Percentiles rank a stretch among this genome's conserved stretches.
Conservation (phyloP, 2,329 filamentous ascomycete species). For the Ampelomyces quisqualis region DNA sequence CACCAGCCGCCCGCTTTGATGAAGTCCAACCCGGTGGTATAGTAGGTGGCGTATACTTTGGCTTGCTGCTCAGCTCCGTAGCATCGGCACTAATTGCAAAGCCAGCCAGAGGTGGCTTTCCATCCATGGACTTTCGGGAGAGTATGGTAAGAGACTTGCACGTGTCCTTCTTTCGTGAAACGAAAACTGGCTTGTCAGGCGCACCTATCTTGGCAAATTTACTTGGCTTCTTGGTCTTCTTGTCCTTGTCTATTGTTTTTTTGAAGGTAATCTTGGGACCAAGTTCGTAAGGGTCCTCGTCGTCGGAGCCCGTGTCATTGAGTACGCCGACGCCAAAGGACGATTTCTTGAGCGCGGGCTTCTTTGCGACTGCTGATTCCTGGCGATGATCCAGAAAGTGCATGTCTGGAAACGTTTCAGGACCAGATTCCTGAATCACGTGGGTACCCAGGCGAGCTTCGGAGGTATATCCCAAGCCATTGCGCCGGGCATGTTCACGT, state of each 20-base stretch:
- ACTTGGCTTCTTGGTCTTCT: constrained; percentile 62
- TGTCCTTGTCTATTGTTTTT: constrained; percentile 75
- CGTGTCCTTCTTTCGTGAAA: constrained; percentile 63
- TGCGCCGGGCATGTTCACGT: constrained; percentile 64
- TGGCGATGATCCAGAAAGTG: constrained; percentile 26
- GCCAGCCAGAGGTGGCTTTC: constrained; percentile 73
- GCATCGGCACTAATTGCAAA: constrained; percentile 67
- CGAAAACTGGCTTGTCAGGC: constrained; percentile 70
- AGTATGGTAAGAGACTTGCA: constrained; percentile 48
- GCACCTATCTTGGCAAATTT: constrained; percentile 64
- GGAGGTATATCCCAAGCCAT: constrained; percentile 68
- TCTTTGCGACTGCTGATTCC: constrained; percentile 32
- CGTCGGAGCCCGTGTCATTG: constrained; percentile 91
- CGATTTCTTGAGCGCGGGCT: constrained; percentile 58
- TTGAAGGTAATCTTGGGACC: constrained; percentile 90
- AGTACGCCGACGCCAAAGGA: constrained; percentile 86
- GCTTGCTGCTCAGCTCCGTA: constrained; percentile 46
- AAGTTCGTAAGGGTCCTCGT: constrained; percentile 91
- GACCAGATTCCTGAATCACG: constrained; percentile 26
- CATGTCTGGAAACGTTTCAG: constrained; percentile 16
- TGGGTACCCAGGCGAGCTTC: constrained; percentile 54
- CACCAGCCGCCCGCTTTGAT: constrained; percentile 40
- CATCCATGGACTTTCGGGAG: constrained; percentile 74
- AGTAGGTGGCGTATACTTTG: constrained; percentile 62
- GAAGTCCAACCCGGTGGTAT: constrained; percentile 75